These are phyloP conservation scores for Kluyveromyces sp. DNA, from an alignment of 1,139 yeast genomes.

Conservation along the genomic window DNA sequence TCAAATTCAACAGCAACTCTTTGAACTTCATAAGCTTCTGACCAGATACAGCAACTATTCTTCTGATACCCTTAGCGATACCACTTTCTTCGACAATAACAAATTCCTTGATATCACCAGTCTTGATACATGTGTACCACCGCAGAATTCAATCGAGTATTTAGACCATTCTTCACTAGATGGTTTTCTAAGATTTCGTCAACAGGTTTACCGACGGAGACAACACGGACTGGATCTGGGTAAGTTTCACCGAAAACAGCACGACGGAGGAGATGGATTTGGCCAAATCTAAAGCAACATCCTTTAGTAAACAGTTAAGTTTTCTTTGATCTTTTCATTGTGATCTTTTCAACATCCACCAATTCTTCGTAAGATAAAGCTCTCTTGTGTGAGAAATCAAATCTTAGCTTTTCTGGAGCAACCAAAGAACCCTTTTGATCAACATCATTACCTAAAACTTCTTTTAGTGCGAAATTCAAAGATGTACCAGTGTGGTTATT, in stretches of 20 bases:
- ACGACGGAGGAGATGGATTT: constrained; percentile 76
- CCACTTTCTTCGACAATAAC: constrained; percentile 91
- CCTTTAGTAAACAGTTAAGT: constrained; percentile 73
- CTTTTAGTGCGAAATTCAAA: constrained; percentile 81
- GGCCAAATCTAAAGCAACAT: constrained; percentile 69
- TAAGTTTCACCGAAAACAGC: constrained; percentile 98
- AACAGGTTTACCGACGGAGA: constrained; percentile 86
- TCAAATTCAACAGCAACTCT: constrained; percentile 69
- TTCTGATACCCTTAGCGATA: constrained; percentile 96
- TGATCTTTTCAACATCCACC: constrained; percentile 63
- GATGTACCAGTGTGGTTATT: constrained; percentile 98
- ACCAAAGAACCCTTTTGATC: constrained; percentile 97
- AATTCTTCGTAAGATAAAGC: constrained; percentile 67
- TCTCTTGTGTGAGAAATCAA: constrained; percentile 90
- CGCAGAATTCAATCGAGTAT: constrained; percentile 90
- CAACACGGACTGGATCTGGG: constrained; percentile 98
- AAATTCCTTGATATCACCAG: constrained; percentile 88
- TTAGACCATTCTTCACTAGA: constrained; percentile 63
- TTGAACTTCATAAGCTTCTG: constrained; percentile 85
- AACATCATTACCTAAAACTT: constrained; percentile 76
- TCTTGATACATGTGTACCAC: constrained; percentile 95
- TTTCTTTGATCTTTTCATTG: constrained; percentile 61
- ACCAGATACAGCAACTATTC: constrained; percentile 96
- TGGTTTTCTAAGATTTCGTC: constrained; percentile 67
- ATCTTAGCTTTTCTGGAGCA: constrained; percentile 89